Percentiles rank a stretch among this genome's conserved stretches.
Conservation (phyloP, 352 stramenopile genomes). For the Phytophthora chlamydospora region DNA sequence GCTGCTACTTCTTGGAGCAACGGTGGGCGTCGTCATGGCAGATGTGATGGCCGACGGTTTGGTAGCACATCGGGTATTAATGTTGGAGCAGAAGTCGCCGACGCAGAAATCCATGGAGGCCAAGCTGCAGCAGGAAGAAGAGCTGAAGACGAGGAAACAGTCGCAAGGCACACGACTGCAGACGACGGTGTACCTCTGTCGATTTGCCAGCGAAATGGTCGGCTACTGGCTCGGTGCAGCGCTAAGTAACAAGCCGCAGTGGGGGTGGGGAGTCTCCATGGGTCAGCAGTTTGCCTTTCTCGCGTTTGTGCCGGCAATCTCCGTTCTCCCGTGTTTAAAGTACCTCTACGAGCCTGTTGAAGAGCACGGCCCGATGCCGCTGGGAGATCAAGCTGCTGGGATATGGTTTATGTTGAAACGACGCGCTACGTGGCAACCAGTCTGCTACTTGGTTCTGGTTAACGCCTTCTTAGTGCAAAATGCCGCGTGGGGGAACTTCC, state of each 20-base stretch:
- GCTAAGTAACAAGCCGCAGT: constrained; percentile 61
- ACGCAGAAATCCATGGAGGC: constrained; percentile 15
- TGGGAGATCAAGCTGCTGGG: constrained; percentile 41
- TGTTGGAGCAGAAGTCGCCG: constrained; percentile 17
- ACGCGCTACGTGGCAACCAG: constrained; percentile 75
- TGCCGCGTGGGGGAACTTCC: constrained; percentile 81
- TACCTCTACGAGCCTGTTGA: constrained; percentile 59
- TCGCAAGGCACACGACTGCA: constrained; percentile 49
- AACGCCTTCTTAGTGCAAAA: constrained; percentile 77
- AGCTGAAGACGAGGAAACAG: constrained; percentile 38
- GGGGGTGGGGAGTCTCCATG: constrained; percentile 68
- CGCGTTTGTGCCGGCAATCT: constrained; percentile 59
- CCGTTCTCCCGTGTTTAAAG: constrained; percentile 62
- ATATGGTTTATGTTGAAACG: constrained; percentile 74
- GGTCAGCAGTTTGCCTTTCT: constrained; percentile 67
- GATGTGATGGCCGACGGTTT: constrained; percentile 86
- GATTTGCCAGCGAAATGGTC: constrained; percentile 80
- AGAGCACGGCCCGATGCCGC: constrained; percentile 28
- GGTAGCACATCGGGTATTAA: constrained; percentile 66
- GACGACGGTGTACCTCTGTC: constrained; percentile 78
- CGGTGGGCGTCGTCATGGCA: constrained; percentile 79
- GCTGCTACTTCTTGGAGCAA: constrained; percentile 69
- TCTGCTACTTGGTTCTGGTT: constrained; percentile 71
- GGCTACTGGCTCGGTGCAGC: constrained; percentile 73
- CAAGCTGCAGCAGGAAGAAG: constrained; percentile 27